Conservation (phyloP, 257 asterid genomes). For the Solanum clarkiae region DNA sequence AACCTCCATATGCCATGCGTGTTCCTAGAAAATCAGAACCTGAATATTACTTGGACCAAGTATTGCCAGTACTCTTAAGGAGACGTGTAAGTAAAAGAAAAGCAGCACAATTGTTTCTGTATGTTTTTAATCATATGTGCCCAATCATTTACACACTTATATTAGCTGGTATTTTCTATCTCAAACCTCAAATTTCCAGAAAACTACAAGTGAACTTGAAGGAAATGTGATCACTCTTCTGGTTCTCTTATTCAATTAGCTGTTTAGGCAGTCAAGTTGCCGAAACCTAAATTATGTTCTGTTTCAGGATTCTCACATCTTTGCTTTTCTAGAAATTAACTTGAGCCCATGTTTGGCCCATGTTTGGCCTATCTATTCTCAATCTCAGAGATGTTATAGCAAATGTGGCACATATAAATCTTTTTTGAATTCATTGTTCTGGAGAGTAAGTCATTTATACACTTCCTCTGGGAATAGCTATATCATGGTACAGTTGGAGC, state of each 20-base stretch:
- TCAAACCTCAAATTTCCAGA: background rate
- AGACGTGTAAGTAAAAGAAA: conserved; percentile 63
- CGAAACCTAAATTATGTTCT: background rate
- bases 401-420: background rate
- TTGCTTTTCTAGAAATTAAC: background rate
- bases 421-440: background rate
- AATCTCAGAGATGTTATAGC: background rate
- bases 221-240: background rate
- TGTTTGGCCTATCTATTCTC: background rate
- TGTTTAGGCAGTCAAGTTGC: background rate
- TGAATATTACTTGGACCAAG: conserved; percentile 93
- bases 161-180: background rate
- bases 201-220: background rate
- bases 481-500: background rate
- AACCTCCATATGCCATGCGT: conserved; percentile 98
- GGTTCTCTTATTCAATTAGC: background rate
- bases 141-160: background rate
- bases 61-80: conserved; percentile 75
- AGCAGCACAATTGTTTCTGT: background rate
- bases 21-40: conserved; percentile 98
- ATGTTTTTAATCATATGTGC: background rate
- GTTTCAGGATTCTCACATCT: background rate
- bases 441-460: background rate
- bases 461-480: background rate
- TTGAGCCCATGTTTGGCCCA: background rate